Base-by-base conservation (phyloP, 306 rosid genomes). In the Oemleria cerasiformis region DNA sequence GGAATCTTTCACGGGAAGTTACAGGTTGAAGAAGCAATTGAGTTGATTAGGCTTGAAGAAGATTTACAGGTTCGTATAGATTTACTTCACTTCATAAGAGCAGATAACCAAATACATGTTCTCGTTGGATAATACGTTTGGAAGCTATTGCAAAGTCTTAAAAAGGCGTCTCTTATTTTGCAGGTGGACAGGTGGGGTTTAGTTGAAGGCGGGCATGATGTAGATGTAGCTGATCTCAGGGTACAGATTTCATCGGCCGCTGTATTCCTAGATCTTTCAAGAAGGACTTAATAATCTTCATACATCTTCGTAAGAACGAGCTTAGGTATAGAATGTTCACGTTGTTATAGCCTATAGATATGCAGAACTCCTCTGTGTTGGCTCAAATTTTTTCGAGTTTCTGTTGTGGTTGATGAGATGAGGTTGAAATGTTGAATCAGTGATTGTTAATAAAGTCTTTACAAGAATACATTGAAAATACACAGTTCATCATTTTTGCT, bases 161-260 rank as follows among this genome's bases (percentile, higher is more conserved):
- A 15, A 55, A 55, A 13, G 2, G 11, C 25, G 20, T 63, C 60
- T 50, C 41, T 60, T 43, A 17, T 68, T 61, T 65, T 72, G 67
- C 91, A 94, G 99, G 88, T 91, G 72, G 97, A 91, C 67, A 80
- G 66, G 47, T 89, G 97, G 99, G 96, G 96, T 45, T 88, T 91
- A n/a, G 99, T 94, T 65, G 99, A 94, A 91, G 99, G 96, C 2
- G 97, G 97, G 49, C 99, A 94, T 83, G 99, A 94, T 78, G 75
- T 94, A n/a, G 99, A 94, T 74, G 66, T 89, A 42, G 99, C 96
- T 23, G 99, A 94, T 79, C 85, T 87, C 67, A 83, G 45, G 72
- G 96, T 88, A 63, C 98, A 92, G 72, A 87, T 92, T 55, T 82
- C 98, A 50, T 88, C 98, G 3, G 85, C 96, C 55, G 63, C 83